Conservation (phyloP, 1,139 yeast species). For the Casaregolazyma suthepensis region DNA sequence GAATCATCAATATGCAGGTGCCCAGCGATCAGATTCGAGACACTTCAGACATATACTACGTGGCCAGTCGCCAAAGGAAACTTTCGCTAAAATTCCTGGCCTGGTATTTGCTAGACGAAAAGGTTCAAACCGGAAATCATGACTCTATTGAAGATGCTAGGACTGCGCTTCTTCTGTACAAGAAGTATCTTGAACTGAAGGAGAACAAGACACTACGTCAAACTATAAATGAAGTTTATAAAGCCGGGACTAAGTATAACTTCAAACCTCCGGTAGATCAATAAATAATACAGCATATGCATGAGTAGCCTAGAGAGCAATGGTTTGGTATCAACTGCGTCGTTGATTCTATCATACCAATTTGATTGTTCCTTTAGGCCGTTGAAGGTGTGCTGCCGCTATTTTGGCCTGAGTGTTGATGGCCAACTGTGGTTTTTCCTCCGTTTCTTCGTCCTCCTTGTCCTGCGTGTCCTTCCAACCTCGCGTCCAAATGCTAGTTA, state of each 20-base stretch:
- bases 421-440: conserved; percentile 6
- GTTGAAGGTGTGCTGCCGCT: conserved; percentile 19
- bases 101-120: conserved; percentile 63
- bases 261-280: conserved; percentile 48
- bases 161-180: conserved; percentile 75
- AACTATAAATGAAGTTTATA: conserved; percentile 59
- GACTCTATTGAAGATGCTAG: conserved; percentile 96
- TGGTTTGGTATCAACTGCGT: too few species aligned
- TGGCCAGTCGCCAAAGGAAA: conserved; percentile 64
- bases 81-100: conserved; percentile 86
- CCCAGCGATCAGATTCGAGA: conserved; percentile 83
- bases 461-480: conserved; percentile 21
- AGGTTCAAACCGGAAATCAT: conserved; percentile 89
- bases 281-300: neutral
- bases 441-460: conserved; percentile 8
- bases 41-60: conserved; percentile 73
- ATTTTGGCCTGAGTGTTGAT: conserved; percentile 21
- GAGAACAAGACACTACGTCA: conserved; percentile 54
- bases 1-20: conserved; percentile 86
- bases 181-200: conserved; percentile 58
- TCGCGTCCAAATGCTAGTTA: conserved; percentile 20
- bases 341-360: neutral
- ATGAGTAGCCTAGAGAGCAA: neutral
- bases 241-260: conserved; percentile 62
- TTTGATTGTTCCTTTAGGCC: conserved; percentile 25